Conservation (phyloP, 2,329 filamentous ascomycete genomes). For the Cladosporium sp. region DNA sequence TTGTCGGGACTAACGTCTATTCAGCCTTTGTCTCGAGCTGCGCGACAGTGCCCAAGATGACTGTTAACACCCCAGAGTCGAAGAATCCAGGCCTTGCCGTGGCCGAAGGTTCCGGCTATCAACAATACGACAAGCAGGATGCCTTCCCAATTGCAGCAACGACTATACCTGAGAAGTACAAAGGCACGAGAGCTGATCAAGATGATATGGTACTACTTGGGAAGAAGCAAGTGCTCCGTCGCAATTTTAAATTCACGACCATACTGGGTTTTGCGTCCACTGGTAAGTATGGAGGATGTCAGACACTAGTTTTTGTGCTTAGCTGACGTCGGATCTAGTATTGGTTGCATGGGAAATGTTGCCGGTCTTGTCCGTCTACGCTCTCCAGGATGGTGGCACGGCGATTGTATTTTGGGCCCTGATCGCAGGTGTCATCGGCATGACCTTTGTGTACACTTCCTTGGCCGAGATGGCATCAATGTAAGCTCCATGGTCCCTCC, state of each 20-base stretch:
- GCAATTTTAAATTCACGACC: constrained; percentile 15
- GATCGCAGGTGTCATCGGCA: constrained; percentile 20
- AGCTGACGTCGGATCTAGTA: background rate
- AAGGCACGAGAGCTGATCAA: constrained; percentile 9
- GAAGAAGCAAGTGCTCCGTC: constrained; percentile 17
- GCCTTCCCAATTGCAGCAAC: background rate
- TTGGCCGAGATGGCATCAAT: constrained; percentile 26
- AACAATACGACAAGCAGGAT: background rate
- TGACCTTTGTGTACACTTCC: constrained; percentile 24
- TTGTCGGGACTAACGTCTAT: background rate
- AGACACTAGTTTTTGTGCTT: background rate
- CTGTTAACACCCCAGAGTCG: background rate
- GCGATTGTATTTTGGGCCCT: constrained; percentile 27
- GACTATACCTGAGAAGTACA: background rate
- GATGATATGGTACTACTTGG: constrained; percentile 16
- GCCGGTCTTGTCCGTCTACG: constrained; percentile 2
- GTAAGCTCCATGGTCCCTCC: background rate
- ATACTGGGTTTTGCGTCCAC: constrained; percentile 15
- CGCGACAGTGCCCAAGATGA: background rate
- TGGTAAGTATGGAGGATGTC: background rate
- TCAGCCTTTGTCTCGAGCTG: background rate
- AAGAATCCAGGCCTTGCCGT: background rate
- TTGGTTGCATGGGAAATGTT: constrained; percentile 18
- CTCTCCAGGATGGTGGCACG: constrained; percentile 26
- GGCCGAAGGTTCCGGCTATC: background rate